Percentiles rank a stretch among this genome's conserved stretches.
Evolutionary conservation across 2,329 filamentous ascomycete species (phyloP).

Genomic region (Bipolaris sorokiniana): DNA sequence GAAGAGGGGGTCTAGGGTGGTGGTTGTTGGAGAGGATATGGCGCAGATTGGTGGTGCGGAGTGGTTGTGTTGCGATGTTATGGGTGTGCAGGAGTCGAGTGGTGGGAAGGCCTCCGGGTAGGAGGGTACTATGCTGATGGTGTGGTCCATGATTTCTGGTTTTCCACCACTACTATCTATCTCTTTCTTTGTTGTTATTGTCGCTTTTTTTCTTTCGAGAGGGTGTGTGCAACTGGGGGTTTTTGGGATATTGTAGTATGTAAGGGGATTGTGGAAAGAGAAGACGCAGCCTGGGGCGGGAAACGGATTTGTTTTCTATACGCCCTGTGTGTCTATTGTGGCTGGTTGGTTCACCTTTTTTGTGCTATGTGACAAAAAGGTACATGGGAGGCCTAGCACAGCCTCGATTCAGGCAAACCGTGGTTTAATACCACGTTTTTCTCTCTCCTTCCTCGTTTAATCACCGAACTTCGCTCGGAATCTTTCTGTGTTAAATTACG

Average conservation of each 20-base stretch:
- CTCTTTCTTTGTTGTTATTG: neutral
- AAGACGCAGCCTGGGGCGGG: neutral
- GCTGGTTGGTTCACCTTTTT: neutral
- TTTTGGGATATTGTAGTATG: no score
- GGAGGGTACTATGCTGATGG: neutral
- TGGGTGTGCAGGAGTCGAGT: conserved; percentile 3
- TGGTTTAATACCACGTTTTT: neutral
- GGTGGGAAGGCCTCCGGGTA: conserved; percentile 1
- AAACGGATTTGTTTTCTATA: neutral
- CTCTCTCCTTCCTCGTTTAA: no score
- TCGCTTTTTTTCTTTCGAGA: neutral
- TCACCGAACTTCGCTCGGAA: neutral
- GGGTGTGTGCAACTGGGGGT: neutral
- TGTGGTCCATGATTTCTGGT: conserved; percentile 3
- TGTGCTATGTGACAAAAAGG: neutral
- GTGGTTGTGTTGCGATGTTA: conserved; percentile 6
- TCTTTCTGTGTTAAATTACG: neutral
- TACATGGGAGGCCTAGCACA: conserved; percentile 5
- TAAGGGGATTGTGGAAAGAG: neutral
- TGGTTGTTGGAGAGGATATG: no score
- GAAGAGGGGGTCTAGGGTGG: neutral
- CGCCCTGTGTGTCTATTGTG: no score
- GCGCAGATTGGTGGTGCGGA: neutral
- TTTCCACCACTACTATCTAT: neutral
- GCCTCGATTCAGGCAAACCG: conserved; percentile 16